Evolutionary conservation across 2,329 filamentous ascomycete genomes (phyloP).

Genomic region (Alternaria gansuensis): DNA sequence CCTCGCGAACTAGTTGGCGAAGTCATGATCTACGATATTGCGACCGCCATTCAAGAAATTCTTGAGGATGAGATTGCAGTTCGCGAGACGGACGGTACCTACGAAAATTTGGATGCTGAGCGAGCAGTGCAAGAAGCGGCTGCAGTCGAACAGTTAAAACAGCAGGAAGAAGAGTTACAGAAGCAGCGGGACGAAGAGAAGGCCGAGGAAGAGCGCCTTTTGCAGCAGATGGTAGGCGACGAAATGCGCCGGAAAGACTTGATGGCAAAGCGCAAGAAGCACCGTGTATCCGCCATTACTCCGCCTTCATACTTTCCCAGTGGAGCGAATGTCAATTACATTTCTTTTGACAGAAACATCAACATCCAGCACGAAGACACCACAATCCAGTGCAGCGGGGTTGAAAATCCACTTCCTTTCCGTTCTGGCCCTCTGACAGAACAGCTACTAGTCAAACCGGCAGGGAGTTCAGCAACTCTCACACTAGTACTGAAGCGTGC

Average conservation of each 20-base stretch:
- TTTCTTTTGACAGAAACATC: constrained; percentile 74
- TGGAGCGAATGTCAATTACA: constrained; percentile 41
- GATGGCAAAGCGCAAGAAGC: constrained; percentile 66
- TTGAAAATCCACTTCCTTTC: constrained; percentile 72
- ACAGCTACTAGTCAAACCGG: constrained; percentile 76
- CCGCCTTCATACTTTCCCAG: constrained; percentile 53
- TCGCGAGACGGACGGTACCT: constrained; percentile 75
- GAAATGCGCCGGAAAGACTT: constrained; percentile 75
- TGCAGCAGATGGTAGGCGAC: constrained; percentile 75
- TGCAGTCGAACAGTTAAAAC: constrained; percentile 66
- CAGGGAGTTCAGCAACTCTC: constrained; percentile 58
- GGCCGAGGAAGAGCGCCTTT: constrained; percentile 73
- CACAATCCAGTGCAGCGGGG: constrained; percentile 72
- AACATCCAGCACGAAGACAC: constrained; percentile 69
- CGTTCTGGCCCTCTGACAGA: constrained; percentile 72
- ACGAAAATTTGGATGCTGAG: constrained; percentile 90
- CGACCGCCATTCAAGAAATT: constrained; percentile 69
- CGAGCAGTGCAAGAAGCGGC: constrained; percentile 82
- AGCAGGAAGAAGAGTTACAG: constrained; percentile 54
- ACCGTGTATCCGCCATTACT: constrained; percentile 46
- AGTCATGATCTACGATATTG: constrained; percentile 72
- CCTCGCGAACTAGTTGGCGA: constrained; percentile 71
- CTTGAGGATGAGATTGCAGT: constrained; percentile 86
- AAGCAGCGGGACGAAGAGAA: constrained; percentile 58
- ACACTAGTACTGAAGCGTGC: constrained; percentile 70